These are phyloP conservation scores for Hura crepitans DNA, from an alignment of 441 rosid species.

Conservation along the genomic window DNA sequence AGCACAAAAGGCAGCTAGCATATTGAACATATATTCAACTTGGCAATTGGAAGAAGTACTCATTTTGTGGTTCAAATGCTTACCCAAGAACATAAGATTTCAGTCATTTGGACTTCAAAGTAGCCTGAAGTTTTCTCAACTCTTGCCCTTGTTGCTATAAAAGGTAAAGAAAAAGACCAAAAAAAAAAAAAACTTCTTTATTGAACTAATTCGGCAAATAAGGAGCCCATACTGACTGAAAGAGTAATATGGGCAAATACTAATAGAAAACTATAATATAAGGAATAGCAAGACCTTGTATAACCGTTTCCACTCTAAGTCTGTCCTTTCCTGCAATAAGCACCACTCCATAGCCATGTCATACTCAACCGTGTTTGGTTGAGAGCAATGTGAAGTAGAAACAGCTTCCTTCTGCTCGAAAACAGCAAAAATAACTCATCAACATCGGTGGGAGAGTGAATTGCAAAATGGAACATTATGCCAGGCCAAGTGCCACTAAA, in stretches of 20 bases:
- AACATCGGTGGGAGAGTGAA: background rate
- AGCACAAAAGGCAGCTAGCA: slow-evolving; percentile 11
- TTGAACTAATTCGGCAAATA: slow-evolving; percentile 11
- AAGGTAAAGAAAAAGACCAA: slow-evolving; percentile 17
- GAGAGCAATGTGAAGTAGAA: slow-evolving; percentile 84
- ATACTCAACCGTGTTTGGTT: slow-evolving; percentile 74
- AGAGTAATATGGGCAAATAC: background rate
- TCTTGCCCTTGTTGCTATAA: slow-evolving; percentile 60
- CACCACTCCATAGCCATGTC: slow-evolving; percentile 90
- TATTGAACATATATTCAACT: background rate
- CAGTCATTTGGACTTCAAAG: slow-evolving; percentile 44
- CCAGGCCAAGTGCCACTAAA: background rate
- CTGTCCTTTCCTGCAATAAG: slow-evolving; percentile 44
- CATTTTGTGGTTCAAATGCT: slow-evolving; percentile 16
- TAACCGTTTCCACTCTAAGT: slow-evolving; percentile 33
- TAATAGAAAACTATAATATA: background rate
- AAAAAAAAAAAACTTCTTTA: background rate
- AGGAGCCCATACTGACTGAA: background rate
- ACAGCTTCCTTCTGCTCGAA: slow-evolving; percentile 58
- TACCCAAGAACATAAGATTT: slow-evolving; percentile 12
- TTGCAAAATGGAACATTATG: background rate
- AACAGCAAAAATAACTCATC: slow-evolving; percentile 3
- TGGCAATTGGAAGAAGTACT: background rate
- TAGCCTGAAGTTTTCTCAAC: slow-evolving; percentile 30
- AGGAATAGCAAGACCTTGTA: slow-evolving; percentile 39